Percentiles rank a stretch among this genome's conserved stretches.
These are phyloP conservation scores for Austropuccinia psidii DNA, from an alignment of 1,284 basidiomycete species.

Conservation along the genomic window DNA sequence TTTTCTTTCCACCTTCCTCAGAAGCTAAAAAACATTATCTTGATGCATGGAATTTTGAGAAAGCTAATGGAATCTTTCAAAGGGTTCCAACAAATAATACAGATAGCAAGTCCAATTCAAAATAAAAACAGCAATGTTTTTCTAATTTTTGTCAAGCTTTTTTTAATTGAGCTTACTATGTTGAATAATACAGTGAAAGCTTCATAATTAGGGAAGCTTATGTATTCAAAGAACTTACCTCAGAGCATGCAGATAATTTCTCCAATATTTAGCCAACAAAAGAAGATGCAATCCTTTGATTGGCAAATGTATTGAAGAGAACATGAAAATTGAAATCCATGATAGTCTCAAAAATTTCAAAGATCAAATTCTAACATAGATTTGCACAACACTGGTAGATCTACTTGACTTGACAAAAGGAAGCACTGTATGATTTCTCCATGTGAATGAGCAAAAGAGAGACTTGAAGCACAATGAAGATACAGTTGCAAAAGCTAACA, in stretches of 20 bases:
- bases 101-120: background rate
- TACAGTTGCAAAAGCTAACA: background rate
- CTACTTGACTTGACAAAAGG: background rate
- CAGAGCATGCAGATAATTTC: background rate
- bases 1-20: conserved; percentile 22
- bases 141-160: background rate
- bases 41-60: conserved; percentile 16
- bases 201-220: background rate
- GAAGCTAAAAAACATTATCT: background rate
- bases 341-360: background rate
- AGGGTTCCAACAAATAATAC: conserved; percentile 11
- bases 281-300: background rate
- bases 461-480: background rate
- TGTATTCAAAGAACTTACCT: background rate
- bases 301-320: too few species aligned
- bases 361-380: background rate
- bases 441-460: background rate
- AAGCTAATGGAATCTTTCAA: conserved; percentile 24
- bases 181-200: conserved; percentile 9
- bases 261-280: background rate
- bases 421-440: too few species aligned
- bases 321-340: background rate
- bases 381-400: background rate
- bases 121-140: background rate
- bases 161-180: background rate